A percentile compares a stretch with the other conserved stretches of the same genome.
Evolutionary conservation across 495 filamentous ascomycete genomes (phyloP).

Genomic region (Wilcoxina mikolae): DNA sequence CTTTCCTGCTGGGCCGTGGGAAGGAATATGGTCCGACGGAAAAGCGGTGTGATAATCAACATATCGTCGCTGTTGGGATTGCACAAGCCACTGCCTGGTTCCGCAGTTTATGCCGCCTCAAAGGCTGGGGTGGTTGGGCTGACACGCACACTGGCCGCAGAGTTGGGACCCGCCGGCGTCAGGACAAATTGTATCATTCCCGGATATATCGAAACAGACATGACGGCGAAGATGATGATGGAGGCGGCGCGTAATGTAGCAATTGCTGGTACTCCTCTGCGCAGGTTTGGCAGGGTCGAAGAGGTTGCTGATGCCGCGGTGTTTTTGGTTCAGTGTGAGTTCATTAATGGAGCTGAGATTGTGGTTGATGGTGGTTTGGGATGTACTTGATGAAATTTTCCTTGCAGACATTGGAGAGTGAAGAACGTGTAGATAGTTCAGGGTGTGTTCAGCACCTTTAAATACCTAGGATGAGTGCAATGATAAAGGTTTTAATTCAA

Average conservation of each 20-base stretch:
- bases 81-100: conserved; percentile 36
- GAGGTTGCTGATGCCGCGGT: conserved; percentile 71
- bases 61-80: conserved; percentile 39
- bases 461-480: too few species aligned
- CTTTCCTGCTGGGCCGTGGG: conserved; percentile 44
- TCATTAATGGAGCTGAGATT: conserved; percentile 70
- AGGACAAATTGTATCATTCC: conserved; percentile 71
- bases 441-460: too few species aligned
- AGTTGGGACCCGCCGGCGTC: conserved; percentile 43
- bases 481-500: too few species aligned
- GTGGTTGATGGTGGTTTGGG: conserved; percentile 62
- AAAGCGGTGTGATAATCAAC: conserved; percentile 56
- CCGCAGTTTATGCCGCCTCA: conserved; percentile 58
- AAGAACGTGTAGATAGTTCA: too few species aligned
- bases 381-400: conserved; percentile 1
- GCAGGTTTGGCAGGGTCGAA: conserved; percentile 48
- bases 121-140: conserved; percentile 67
- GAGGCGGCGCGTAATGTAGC: conserved; percentile 5
- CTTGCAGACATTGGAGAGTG: too few species aligned
- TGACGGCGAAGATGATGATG: conserved; percentile 44
- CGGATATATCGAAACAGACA: conserved; percentile 65
- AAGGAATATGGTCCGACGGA: conserved; percentile 34
- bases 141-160: conserved; percentile 53
- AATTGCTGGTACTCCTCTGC: conserved; percentile 44
- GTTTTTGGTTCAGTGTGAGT: conserved; percentile 63